Conservation (phyloP, 176 grass and related monocot genomes). For the Elaeis guineensis region DNA sequence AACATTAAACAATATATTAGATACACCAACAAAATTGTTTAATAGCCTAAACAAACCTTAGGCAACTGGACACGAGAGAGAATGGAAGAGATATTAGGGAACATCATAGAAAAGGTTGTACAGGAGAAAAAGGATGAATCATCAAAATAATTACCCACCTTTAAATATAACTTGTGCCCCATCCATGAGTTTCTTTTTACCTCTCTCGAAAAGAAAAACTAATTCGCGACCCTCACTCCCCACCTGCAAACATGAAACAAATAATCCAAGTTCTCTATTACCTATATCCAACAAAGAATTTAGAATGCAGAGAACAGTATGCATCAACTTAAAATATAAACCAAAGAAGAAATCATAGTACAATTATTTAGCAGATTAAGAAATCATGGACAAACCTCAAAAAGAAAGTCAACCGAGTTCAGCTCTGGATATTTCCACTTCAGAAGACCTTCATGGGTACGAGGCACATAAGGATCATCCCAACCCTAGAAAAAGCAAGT, state of each 20-base stretch:
- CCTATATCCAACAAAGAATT: not conserved
- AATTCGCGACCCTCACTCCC: constrained; percentile 45
- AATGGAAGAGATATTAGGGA: not conserved
- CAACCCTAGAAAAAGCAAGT: constrained; percentile 48
- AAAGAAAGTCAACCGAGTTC: constrained; percentile 96
- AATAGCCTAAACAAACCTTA: too few relatives aligned
- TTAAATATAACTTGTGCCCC: constrained; percentile 38
- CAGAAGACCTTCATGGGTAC: constrained; percentile 87
- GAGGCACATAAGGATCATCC: constrained; percentile 95
- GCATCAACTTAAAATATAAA: too few relatives aligned
- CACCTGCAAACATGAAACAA: constrained; percentile 29
- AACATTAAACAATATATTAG: too few relatives aligned
- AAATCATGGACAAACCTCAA: constrained; percentile 49
- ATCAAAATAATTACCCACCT: constrained; percentile 30
- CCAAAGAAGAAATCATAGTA: too few relatives aligned
- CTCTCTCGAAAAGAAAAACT: constrained; percentile 72
- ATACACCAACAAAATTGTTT: too few relatives aligned
- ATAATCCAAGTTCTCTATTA: not conserved
- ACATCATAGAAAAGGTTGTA: not conserved
- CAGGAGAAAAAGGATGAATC: constrained; percentile 8
- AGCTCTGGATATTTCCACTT: constrained; percentile 97
- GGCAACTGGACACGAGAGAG: not conserved
- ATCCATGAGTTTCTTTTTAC: constrained; percentile 90
- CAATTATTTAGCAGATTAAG: too few relatives aligned
- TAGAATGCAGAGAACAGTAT: too few relatives aligned